Evolutionary conservation across 306 rosid genomes (phyloP).

Genomic region (Glycine latifolia): DNA sequence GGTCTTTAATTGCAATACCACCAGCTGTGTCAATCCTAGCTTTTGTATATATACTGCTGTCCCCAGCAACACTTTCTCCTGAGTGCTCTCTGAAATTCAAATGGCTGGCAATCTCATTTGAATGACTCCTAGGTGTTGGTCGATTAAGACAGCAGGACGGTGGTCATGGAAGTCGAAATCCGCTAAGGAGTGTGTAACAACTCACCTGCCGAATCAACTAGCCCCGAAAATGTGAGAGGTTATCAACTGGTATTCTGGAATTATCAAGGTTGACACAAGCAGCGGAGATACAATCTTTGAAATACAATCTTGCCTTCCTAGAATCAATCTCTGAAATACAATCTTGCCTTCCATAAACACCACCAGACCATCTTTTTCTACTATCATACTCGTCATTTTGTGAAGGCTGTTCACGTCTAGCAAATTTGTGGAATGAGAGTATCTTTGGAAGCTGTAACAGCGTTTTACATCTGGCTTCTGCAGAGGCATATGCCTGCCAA

Average conservation of each 20-base stretch:
- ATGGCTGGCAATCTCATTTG: constrained; percentile 87
- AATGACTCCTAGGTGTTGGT: too few relatives aligned
- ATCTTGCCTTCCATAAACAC: constrained; percentile 90
- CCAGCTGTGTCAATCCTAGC: constrained; percentile 98
- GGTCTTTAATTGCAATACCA: constrained; percentile 83
- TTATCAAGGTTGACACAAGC: constrained; percentile 86
- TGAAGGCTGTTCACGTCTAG: too few relatives aligned
- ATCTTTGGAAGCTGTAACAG: too few relatives aligned
- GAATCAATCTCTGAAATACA: constrained; percentile 96
- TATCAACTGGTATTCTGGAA: constrained; percentile 79
- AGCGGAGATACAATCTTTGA: constrained; percentile 94
- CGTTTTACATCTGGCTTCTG: too few relatives aligned
- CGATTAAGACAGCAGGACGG: too few relatives aligned
- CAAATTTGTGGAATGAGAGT: too few relatives aligned
- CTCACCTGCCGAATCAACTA: too few relatives aligned
- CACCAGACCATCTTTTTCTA: constrained; percentile 90
- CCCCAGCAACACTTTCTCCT: constrained; percentile 93
- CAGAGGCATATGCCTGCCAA: constrained; percentile 84
- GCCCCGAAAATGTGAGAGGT: too few relatives aligned
- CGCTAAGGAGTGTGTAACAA: too few relatives aligned
- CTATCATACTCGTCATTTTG: too few relatives aligned
- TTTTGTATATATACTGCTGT: constrained; percentile 89
- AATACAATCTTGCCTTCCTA: constrained; percentile 91
- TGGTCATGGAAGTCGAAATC: too few relatives aligned
- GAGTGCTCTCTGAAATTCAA: constrained; percentile 91